A percentile compares a stretch with the other conserved stretches of the same genome.
These are phyloP conservation scores for Kwoniella pini DNA, from an alignment of 768 basidiomycete genomes.

Conservation along the genomic window DNA sequence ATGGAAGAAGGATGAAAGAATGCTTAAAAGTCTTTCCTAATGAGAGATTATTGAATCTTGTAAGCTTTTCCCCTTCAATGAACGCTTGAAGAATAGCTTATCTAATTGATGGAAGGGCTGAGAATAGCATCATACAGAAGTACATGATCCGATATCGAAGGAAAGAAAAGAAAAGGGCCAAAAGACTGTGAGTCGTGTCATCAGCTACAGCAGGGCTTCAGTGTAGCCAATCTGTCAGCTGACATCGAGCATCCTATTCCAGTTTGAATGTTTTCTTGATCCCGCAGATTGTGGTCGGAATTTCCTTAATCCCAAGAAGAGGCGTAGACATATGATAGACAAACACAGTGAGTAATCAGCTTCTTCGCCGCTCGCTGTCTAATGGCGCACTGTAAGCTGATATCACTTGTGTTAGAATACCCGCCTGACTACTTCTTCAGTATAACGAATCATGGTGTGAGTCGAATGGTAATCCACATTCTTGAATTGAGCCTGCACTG, in stretches of 20 bases:
- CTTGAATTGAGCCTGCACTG: no score
- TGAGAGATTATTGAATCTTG: constrained; percentile 72
- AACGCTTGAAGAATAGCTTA: constrained; percentile 18
- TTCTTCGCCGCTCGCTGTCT: neutral
- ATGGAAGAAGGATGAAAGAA: constrained; percentile 44
- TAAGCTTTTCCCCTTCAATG: constrained; percentile 57
- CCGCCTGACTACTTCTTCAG: constrained; percentile 90
- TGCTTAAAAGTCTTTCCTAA: constrained; percentile 87
- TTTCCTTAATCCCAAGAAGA: constrained; percentile 72
- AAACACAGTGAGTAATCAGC: constrained; percentile 59
- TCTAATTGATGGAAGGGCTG: constrained; percentile 3
- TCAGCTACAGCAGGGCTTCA: no score
- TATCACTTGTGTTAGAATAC: constrained; percentile 57
- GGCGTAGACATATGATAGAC: constrained; percentile 78
- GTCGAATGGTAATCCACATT: no score
- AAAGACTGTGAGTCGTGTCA: constrained; percentile 80
- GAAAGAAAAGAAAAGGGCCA: constrained; percentile 76
- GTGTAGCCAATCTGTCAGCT: no score
- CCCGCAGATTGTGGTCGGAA: constrained; percentile 59
- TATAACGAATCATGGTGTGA: constrained; percentile 78
- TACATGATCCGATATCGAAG: constrained; percentile 81
- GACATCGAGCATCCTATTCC: neutral
- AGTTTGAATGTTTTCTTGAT: constrained; percentile 78
- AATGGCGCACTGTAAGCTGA: neutral
- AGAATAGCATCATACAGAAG: constrained; percentile 62